phyloP scores from a whole-genome alignment of 2,329 filamentous ascomycete genomes.

The Penicillium sclerotigenum region DNA sequence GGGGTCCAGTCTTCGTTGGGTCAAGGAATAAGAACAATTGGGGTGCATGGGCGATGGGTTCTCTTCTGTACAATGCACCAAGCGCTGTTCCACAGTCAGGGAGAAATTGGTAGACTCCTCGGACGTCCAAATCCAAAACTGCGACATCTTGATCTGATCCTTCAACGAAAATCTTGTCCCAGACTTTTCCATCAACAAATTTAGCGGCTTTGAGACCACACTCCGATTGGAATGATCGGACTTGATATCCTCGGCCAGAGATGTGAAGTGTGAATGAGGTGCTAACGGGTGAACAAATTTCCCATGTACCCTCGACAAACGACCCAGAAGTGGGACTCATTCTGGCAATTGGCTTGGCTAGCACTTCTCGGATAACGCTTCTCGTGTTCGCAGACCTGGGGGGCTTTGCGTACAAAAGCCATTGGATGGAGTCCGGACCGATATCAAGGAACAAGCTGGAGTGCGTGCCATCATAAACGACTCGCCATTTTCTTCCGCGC shows the following conservation, averaged over 20 bases:
- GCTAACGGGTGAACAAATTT: constrained; percentile 43
- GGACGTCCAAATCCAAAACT: constrained; percentile 40
- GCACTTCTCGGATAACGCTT: constrained; percentile 42
- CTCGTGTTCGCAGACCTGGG: constrained; percentile 38
- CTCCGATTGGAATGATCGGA: constrained; percentile 40
- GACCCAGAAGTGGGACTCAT: constrained; percentile 38
- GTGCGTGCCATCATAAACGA: constrained; percentile 27
- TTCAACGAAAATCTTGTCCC: constrained; percentile 43
- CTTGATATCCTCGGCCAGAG: constrained; percentile 30
- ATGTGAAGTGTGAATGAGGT: constrained; percentile 37
- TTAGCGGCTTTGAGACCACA: constrained; percentile 41
- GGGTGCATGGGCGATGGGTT: constrained; percentile 7
- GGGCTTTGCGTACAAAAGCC: constrained; percentile 51
- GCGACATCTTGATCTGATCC: constrained; percentile 28
- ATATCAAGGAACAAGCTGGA: constrained; percentile 30
- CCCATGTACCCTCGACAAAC: constrained; percentile 45
- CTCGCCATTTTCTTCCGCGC: constrained; percentile 33
- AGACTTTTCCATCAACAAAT: constrained; percentile 45
- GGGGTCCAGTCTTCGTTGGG: constrained; percentile 48
- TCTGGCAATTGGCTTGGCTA: constrained; percentile 48
- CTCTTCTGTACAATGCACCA: constrained; percentile 53
- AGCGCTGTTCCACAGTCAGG: constrained; percentile 58
- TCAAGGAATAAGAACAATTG: constrained; percentile 59
- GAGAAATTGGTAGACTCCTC: constrained; percentile 52
- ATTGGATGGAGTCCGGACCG: constrained; percentile 32